Conservation (phyloP, 345 rosid species). For the Melaleuca quinquenervia region DNA sequence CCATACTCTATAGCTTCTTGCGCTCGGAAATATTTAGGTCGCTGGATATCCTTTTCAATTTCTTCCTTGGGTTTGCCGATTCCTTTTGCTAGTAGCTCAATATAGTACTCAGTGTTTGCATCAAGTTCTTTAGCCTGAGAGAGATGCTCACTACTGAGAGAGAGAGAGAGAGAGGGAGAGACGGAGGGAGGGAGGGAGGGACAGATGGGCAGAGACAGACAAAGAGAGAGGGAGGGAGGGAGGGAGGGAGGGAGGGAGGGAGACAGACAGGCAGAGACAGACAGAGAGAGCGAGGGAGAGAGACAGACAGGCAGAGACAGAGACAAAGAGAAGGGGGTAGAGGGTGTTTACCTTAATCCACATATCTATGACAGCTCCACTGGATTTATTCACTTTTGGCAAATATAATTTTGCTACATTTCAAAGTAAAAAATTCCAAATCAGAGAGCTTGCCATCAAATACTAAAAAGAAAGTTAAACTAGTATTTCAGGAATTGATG, state of each 20-base stretch:
- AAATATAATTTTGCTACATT: constrained; percentile 66
- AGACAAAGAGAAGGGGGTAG: background rate
- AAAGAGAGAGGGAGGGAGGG: background rate
- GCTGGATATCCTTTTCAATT: constrained; percentile 53
- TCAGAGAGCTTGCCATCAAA: background rate
- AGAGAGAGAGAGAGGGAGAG: background rate
- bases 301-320: background rate
- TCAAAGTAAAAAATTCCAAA: background rate
- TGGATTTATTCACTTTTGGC: constrained; percentile 68
- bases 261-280: background rate
- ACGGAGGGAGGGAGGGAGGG: background rate
- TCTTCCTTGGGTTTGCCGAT: constrained; percentile 76
- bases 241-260: background rate
- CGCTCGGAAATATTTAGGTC: constrained; percentile 57
- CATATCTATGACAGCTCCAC: constrained; percentile 77
- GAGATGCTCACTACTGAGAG: background rate
- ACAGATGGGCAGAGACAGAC: too few species aligned
- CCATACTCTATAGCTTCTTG: constrained; percentile 81
- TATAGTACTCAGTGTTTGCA: constrained; percentile 49
- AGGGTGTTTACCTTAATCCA: constrained; percentile 53
- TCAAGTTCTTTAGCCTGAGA: constrained; percentile 75
- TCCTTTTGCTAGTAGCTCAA: constrained; percentile 69
- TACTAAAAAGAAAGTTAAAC: background rate
- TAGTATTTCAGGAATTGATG: background rate
- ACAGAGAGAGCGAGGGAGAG: background rate